These are phyloP conservation scores for Russula olivacea DNA, from an alignment of 768 basidiomycete species.

Conservation along the genomic window DNA sequence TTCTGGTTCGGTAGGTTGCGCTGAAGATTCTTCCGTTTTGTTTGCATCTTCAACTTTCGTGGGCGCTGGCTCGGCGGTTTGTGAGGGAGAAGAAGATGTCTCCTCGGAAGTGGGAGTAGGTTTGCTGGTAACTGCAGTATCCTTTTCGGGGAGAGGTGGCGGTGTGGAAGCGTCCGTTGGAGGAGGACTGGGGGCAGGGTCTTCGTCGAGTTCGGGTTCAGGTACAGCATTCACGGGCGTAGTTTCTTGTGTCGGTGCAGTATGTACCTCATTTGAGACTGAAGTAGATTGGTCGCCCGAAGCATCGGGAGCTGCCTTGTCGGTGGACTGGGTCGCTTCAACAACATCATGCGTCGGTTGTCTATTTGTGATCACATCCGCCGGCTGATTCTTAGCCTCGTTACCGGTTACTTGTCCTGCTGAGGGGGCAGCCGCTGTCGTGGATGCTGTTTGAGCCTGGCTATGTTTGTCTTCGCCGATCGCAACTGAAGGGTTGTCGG, in stretches of 20 bases:
- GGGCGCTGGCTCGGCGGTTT: neutral
- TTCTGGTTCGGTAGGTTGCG: neutral
- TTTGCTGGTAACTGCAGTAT: neutral
- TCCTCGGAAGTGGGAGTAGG: neutral
- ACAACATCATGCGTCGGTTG: neutral
- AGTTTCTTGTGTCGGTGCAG: neutral
- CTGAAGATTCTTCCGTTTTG: neutral
- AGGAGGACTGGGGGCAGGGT: neutral
- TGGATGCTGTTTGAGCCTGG: neutral
- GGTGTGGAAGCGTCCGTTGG: neutral
- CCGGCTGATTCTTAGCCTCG: neutral
- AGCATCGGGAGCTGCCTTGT: neutral
- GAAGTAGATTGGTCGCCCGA: neutral
- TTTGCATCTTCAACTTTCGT: neutral
- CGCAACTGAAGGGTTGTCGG: neutral
- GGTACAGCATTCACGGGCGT: neutral
- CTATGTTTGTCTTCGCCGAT: neutral
- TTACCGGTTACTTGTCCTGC: neutral
- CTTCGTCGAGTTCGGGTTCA: neutral
- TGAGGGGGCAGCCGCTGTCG: neutral
- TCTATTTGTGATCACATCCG: neutral
- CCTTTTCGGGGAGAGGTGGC: conserved; percentile 1
- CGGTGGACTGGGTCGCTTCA: neutral
- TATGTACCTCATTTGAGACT: neutral
- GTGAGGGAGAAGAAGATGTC: neutral